A percentile compares a stretch with the other conserved stretches of the same genome.
These are phyloP conservation scores for Alternaria ethzedia DNA, from an alignment of 2,329 filamentous ascomycete species.

Conservation along the genomic window DNA sequence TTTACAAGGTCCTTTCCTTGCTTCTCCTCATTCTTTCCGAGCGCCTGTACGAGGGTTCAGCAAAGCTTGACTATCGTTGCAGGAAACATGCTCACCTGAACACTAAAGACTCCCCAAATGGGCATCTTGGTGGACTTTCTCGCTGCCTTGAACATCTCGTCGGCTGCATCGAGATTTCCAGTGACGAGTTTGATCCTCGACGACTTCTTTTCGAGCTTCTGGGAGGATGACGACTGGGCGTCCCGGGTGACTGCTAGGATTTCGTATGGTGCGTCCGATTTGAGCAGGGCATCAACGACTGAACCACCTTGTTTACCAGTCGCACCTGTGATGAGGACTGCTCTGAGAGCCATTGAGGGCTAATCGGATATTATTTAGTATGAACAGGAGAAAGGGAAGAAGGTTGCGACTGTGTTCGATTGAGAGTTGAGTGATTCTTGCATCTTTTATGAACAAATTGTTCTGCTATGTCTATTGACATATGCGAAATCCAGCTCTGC, in stretches of 20 bases:
- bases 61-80: background rate
- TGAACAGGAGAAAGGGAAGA: background rate
- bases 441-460: background rate
- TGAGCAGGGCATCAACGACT: conserved; percentile 49
- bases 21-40: conserved; percentile 40
- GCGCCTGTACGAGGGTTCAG: background rate
- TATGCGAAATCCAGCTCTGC: background rate
- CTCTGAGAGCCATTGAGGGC: conserved; percentile 9
- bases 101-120: conserved; percentile 44
- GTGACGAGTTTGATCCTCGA: conserved; percentile 60
- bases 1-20: conserved; percentile 50
- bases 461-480: background rate
- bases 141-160: conserved; percentile 58
- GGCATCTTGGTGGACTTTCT: conserved; percentile 34
- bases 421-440: background rate
- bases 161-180: conserved; percentile 60
- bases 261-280: conserved; percentile 48
- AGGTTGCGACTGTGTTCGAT: background rate
- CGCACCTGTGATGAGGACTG: conserved; percentile 51
- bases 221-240: conserved; percentile 55
- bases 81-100: conserved; percentile 24
- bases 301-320: conserved; percentile 56
- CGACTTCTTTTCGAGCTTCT: conserved; percentile 55
- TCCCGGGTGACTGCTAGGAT: conserved; percentile 66
- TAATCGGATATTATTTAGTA: background rate